Evolutionary conservation across 331 rosid genomes (phyloP).

Genomic region (Saraca asoca): DNA sequence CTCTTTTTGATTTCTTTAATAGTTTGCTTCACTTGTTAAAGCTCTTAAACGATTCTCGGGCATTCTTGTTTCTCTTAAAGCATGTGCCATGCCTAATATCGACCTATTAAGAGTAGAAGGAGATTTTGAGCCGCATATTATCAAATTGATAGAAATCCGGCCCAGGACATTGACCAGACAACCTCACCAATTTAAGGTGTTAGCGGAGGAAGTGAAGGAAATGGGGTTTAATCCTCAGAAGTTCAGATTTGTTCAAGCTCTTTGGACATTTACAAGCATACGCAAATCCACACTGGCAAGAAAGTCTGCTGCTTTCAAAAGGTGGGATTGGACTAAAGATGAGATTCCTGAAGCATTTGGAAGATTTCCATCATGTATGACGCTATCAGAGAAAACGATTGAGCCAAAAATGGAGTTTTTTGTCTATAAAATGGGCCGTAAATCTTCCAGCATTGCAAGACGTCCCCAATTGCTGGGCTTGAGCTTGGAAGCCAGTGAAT

Average conservation of each 20-base stretch:
- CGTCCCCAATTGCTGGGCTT: constrained; percentile 6
- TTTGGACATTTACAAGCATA: constrained; percentile 20
- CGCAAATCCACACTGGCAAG: constrained; percentile 36
- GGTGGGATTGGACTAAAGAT: constrained; percentile 49
- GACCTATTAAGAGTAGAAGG: constrained; percentile 35
- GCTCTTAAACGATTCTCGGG: constrained; percentile 26
- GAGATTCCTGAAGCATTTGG: constrained; percentile 36
- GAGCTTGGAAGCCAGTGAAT: constrained; percentile 37
- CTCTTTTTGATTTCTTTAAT: constrained; percentile 20
- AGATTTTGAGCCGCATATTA: constrained; percentile 31
- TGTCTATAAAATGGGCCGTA: constrained; percentile 39
- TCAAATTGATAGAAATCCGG: constrained; percentile 5
- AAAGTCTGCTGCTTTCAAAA: constrained; percentile 34
- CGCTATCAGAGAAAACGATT: constrained; percentile 39
- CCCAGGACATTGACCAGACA: constrained; percentile 5
- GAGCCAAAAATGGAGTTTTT: constrained; percentile 36
- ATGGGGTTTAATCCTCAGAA: constrained; percentile 42
- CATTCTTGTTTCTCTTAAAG: constrained; percentile 26
- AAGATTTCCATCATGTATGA: constrained; percentile 39
- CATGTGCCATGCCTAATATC: constrained; percentile 32
- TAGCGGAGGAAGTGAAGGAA: constrained; percentile 38
- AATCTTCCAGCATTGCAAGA: constrained; percentile 12
- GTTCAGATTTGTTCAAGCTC: constrained; percentile 30
- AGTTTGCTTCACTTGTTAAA: constrained; percentile 18
- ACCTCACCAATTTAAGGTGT: constrained; percentile 6